Conservation (phyloP, 1,284 basidiomycete species). For the Pseudozyma sp. region DNA sequence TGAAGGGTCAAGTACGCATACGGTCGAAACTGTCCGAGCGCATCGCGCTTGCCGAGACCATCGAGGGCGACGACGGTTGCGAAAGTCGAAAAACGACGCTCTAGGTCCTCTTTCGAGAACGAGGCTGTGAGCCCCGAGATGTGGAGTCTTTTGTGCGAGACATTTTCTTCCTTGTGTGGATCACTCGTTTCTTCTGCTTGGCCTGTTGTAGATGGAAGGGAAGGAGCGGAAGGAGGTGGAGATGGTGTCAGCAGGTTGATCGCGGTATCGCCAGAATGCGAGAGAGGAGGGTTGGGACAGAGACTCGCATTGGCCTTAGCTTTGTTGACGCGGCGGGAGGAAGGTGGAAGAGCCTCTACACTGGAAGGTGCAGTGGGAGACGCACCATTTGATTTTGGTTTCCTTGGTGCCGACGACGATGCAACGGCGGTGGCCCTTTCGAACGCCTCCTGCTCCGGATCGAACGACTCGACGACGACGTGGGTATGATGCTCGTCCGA, state of each 20-base stretch:
- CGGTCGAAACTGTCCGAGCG: conserved; percentile 42
- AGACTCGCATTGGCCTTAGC: conserved; percentile 60
- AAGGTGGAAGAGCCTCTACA: conserved; percentile 54
- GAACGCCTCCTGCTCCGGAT: conserved; percentile 50
- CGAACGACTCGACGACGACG: conserved; percentile 48
- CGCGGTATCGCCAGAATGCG: background rate
- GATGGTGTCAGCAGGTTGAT: conserved; percentile 8
- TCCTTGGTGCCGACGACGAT: conserved; percentile 6
- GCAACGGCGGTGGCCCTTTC: conserved; percentile 27
- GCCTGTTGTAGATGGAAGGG: conserved; percentile 16
- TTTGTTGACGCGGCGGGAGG: conserved; percentile 53
- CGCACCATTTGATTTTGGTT: conserved; percentile 29
- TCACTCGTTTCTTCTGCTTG: conserved; percentile 43
- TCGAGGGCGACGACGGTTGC: conserved; percentile 53
- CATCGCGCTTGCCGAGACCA: conserved; percentile 50
- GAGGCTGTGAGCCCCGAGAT: conserved; percentile 59
- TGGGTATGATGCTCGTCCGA: conserved; percentile 51
- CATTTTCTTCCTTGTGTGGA: conserved; percentile 54
- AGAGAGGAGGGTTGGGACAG: conserved; percentile 14
- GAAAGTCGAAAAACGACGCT: conserved; percentile 55
- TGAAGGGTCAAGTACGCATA: conserved; percentile 58
- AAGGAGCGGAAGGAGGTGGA: background rate
- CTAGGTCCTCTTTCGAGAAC: conserved; percentile 55
- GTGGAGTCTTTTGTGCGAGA: conserved; percentile 55
- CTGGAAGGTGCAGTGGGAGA: conserved; percentile 27